A percentile compares a stretch with the other conserved stretches of the same genome.
phyloP scores from a whole-genome alignment of 108 stramenopile species.

The Asterionellopsis glacialis region DNA sequence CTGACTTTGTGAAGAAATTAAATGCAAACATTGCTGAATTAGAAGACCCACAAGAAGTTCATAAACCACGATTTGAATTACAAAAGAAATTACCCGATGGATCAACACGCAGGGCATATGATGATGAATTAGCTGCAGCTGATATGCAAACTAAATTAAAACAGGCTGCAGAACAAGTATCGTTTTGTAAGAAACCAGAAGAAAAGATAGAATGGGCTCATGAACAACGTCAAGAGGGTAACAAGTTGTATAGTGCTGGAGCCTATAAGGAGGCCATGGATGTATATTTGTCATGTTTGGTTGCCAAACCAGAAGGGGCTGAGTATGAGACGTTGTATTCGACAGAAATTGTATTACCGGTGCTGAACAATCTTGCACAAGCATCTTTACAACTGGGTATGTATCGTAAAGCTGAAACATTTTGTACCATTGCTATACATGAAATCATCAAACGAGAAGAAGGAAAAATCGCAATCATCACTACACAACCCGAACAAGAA shows the following conservation, averaged over 20 bases:
- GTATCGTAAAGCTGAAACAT: constrained; percentile 67
- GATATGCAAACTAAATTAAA: constrained; percentile 70
- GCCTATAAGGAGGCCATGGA: constrained; percentile 80
- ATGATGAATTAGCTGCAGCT: constrained; percentile 50
- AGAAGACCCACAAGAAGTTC: constrained; percentile 3
- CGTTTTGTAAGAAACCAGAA: constrained; percentile 10
- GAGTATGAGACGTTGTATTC: constrained; percentile 14
- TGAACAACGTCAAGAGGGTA: constrained; percentile 55
- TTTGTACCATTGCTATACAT: constrained; percentile 69
- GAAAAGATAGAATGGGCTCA: constrained; percentile 66
- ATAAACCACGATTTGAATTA: constrained; percentile 52
- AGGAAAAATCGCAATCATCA: no score
- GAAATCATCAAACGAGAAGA: constrained; percentile 15
- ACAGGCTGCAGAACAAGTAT: constrained; percentile 52
- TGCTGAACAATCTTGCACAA: constrained; percentile 80
- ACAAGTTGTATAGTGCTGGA: constrained; percentile 45
- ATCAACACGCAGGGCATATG: constrained; percentile 51
- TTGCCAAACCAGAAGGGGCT: constrained; percentile 36
- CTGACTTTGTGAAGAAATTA: constrained; percentile 36
- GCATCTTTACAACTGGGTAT: constrained; percentile 73
- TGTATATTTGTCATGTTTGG: constrained; percentile 81
- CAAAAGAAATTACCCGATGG: constrained; percentile 74
- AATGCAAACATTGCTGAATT: constrained; percentile 27
- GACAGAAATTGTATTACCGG: constrained; percentile 49
- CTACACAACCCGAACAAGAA: background rate